Conservation (phyloP, 352 stramenopile species). For the Blastocystis sp. region DNA sequence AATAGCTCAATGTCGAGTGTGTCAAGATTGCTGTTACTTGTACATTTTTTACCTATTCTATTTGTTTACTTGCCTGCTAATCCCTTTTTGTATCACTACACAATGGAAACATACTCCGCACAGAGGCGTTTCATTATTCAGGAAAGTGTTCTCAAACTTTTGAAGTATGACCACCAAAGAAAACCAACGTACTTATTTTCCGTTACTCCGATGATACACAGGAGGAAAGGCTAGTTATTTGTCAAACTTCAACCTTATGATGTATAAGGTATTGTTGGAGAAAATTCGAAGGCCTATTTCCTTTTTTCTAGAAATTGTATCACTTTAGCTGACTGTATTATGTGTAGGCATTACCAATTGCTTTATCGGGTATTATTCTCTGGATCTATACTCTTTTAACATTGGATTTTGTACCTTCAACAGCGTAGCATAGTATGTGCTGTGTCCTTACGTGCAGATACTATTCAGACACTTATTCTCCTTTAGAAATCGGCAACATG, state of each 20-base stretch:
- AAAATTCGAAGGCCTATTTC: slow-evolving; percentile 54
- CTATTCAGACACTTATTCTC: not conserved
- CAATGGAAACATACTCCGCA: not conserved
- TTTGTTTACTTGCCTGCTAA: too few species aligned
- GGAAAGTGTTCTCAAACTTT: not conserved
- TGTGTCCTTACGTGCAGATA: not conserved
- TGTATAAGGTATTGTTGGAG: slow-evolving; percentile 60
- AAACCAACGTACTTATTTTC: not conserved
- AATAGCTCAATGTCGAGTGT: too few species aligned
- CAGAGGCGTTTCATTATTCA: not conserved
- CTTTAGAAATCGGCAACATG: slow-evolving; percentile 12
- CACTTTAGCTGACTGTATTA: not conserved
- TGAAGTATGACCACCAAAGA: not conserved
- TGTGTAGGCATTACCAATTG: slow-evolving; percentile 15
- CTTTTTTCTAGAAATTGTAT: slow-evolving; percentile 60
- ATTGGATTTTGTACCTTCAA: slow-evolving; percentile 36
- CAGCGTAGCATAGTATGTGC: not conserved
- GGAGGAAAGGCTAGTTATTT: slow-evolving; percentile 40
- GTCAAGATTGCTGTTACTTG: too few species aligned
- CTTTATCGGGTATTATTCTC: slow-evolving; percentile 47
- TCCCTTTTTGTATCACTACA: too few species aligned
- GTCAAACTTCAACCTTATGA: slow-evolving; percentile 60
- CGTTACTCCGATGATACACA: not conserved
- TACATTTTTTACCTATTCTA: too few species aligned
- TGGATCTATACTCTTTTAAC: slow-evolving; percentile 57